Percentiles rank a stretch among this genome's conserved stretches.
Conservation (phyloP, 306 rosid genomes). For the Cicer chorassanicum region DNA sequence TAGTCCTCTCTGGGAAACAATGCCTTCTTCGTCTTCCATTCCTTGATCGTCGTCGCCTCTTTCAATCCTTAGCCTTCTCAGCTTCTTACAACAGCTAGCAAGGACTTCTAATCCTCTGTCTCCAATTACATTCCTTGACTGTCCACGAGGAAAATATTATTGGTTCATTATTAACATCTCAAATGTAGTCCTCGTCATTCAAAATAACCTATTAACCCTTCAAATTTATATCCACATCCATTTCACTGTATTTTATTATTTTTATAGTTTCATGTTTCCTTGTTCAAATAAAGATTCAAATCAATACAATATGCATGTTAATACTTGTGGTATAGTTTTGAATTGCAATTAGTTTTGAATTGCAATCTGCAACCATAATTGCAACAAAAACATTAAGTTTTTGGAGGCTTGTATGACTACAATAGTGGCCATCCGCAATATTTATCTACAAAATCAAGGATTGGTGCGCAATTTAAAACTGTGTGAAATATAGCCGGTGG, state of each 20-base stretch:
- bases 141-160: constrained; percentile 47
- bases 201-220: constrained; percentile 19
- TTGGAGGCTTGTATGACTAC: background rate
- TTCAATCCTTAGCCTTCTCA: constrained; percentile 86
- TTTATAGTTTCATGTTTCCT: constrained; percentile 15
- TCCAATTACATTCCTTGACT: constrained; percentile 96
- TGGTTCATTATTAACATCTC: constrained; percentile 30
- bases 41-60: constrained; percentile 92
- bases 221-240: constrained; percentile 12
- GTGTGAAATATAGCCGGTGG: background rate
- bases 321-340: background rate
- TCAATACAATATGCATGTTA: background rate
- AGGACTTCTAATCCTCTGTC: constrained; percentile 95
- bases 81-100: constrained; percentile 72
- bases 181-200: constrained; percentile 32
- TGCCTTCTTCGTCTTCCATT: constrained; percentile 88
- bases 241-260: constrained; percentile 5
- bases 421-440: background rate
- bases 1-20: constrained; percentile 92
- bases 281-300: constrained; percentile 13
- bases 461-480: background rate
- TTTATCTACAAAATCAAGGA: background rate
- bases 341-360: constrained; percentile 1
- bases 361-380: background rate
- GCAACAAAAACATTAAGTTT: background rate